Conservation (phyloP, 148 eudicot genomes). For the Persicaria maculosa region DNA sequence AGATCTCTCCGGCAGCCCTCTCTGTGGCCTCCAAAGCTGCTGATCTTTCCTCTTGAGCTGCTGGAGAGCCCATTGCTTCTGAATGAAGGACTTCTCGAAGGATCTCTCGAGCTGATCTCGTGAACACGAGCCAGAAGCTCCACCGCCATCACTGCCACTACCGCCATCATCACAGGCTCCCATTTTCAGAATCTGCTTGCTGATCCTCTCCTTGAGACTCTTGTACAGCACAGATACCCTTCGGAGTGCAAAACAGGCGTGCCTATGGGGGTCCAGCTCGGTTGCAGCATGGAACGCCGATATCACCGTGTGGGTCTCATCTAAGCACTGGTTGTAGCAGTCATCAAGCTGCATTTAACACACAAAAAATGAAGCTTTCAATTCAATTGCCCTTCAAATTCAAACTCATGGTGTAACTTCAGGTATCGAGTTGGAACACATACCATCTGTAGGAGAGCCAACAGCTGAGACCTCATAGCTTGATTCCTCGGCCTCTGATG, state of each 20-base stretch:
- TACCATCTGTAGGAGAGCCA: conserved; percentile 78
- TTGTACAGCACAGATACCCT: conserved; percentile 56
- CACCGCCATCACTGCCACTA: background rate
- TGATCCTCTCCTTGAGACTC: conserved; percentile 67
- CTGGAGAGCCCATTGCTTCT: conserved; percentile 90
- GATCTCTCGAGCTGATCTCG: conserved; percentile 23
- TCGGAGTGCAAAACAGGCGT: conserved; percentile 57
- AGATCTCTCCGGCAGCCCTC: conserved; percentile 94
- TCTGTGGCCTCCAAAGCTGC: conserved; percentile 85
- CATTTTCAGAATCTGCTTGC: conserved; percentile 58
- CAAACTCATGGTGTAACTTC: too few species aligned
- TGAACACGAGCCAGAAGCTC: conserved; percentile 2
- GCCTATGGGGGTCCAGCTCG: conserved; percentile 65
- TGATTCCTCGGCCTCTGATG: conserved; percentile 31
- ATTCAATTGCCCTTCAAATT: too few species aligned
- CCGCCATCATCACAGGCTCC: conserved; percentile 18
- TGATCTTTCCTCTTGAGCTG: conserved; percentile 71
- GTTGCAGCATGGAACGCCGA: conserved; percentile 87
- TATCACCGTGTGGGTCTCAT: conserved; percentile 71
- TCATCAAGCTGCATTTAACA: conserved; percentile 54
- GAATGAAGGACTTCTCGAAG: conserved; percentile 60
- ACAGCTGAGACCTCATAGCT: conserved; percentile 51
- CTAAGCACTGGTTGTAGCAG: conserved; percentile 64
- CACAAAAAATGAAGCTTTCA: background rate
- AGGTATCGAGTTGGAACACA: conserved; percentile 8